Percentiles rank a stretch among this genome's conserved stretches.
These are phyloP conservation scores for Phytophthora melonis DNA, from an alignment of 352 stramenopile genomes.

Conservation along the genomic window DNA sequence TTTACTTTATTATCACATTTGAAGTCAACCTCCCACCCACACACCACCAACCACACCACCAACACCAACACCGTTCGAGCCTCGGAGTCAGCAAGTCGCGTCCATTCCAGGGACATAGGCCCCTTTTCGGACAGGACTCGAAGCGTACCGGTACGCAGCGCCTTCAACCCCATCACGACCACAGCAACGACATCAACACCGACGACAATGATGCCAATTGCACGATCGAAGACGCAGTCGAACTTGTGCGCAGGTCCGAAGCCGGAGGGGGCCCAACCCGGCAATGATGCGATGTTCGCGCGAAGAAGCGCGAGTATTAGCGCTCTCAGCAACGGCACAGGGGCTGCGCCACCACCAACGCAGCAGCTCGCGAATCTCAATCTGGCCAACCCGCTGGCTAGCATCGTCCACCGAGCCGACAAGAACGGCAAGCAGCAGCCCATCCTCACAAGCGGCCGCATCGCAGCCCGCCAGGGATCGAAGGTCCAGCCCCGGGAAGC, in stretches of 20 bases:
- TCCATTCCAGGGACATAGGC: neutral
- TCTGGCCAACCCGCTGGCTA: conserved; percentile 52
- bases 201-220: conserved; percentile 24
- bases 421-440: conserved; percentile 58
- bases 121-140: conserved; percentile 7
- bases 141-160: conserved; percentile 17
- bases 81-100: neutral
- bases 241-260: conserved; percentile 28
- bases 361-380: conserved; percentile 57
- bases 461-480: conserved; percentile 23
- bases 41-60: neutral
- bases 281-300: conserved; percentile 54
- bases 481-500: conserved; percentile 37
- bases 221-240: conserved; percentile 43
- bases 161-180: neutral
- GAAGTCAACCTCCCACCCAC: conserved; percentile 15
- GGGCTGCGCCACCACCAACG: neutral
- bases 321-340: conserved; percentile 28
- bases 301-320: conserved; percentile 62
- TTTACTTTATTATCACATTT: conserved; percentile 23
- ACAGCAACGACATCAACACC: neutral
- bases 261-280: conserved; percentile 29
- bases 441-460: conserved; percentile 4
- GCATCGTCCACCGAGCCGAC: conserved; percentile 65
- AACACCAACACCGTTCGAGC: neutral